Evolutionary conservation across 2,329 filamentous ascomycete species (phyloP).

Genomic region (Colletotrichum tofieldiae): DNA sequence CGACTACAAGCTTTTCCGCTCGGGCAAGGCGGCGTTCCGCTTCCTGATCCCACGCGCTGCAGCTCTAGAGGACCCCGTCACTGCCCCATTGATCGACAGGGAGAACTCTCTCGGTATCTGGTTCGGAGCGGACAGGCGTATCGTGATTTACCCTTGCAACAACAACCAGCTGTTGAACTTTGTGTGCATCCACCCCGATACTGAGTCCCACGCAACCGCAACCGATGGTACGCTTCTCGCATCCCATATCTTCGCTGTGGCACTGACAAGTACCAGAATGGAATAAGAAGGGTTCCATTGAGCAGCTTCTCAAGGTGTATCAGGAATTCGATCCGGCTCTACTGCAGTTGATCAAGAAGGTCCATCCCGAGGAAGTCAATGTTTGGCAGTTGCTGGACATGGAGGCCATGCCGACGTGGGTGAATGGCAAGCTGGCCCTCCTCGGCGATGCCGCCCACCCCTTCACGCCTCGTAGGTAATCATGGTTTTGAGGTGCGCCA

Average conservation of each 20-base stretch:
- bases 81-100: constrained; percentile 51
- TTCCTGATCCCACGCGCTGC: constrained; percentile 61
- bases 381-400: constrained; percentile 76
- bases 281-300: constrained; percentile 55
- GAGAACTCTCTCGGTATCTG: constrained; percentile 55
- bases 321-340: constrained; percentile 60
- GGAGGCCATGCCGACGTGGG: constrained; percentile 70
- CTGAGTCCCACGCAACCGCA: constrained; percentile 53
- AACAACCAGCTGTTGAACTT: constrained; percentile 64
- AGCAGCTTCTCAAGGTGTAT: constrained; percentile 57
- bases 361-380: constrained; percentile 62
- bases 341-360: constrained; percentile 58
- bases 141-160: constrained; percentile 65
- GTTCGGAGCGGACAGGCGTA: constrained; percentile 58
- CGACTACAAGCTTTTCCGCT: constrained; percentile 54
- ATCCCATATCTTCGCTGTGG: not conserved
- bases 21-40: constrained; percentile 70
- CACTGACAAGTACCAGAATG: constrained; percentile 51
- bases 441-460: constrained; percentile 80
- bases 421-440: constrained; percentile 67
- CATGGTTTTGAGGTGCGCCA: too few species aligned
- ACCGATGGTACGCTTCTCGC: constrained; percentile 50
- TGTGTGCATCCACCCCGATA: constrained; percentile 66
- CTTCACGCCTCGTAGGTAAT: constrained; percentile 70
- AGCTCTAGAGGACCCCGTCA: constrained; percentile 53